A percentile compares a stretch with the other conserved stretches of the same genome.
phyloP scores from a whole-genome alignment of 2,329 filamentous ascomycete genomes.

The Thermothelomyces thermophilus region DNA sequence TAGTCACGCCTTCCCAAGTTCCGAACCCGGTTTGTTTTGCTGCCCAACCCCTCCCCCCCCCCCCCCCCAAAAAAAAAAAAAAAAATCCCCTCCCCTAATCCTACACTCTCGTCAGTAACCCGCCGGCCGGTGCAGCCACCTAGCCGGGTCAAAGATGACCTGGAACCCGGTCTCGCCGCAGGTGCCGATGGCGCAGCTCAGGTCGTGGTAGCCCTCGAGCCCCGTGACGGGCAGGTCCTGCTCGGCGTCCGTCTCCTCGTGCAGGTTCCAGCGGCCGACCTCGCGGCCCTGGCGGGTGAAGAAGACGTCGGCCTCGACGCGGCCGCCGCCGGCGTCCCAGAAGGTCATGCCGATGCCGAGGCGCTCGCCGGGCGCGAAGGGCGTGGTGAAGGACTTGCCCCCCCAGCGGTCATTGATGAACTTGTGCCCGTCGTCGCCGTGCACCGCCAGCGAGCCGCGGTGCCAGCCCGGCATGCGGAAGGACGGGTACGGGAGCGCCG shows the following conservation, averaged over 20 bases:
- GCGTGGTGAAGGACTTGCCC: conserved; percentile 59
- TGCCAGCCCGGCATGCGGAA: conserved; percentile 81
- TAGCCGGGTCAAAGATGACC: conserved; percentile 52
- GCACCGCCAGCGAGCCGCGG: conserved; percentile 65
- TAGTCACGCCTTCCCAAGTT: too few species aligned
- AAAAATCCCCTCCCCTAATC: background rate
- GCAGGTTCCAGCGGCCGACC: conserved; percentile 61
- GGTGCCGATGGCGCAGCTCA: conserved; percentile 64
- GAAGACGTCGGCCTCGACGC: conserved; percentile 54
- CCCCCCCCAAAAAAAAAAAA: too few species aligned
- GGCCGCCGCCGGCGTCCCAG: conserved; percentile 6
- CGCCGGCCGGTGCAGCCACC: conserved; percentile 49
- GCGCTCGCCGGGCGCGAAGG: conserved; percentile 59
- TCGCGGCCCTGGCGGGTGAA: conserved; percentile 60
- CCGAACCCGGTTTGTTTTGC: too few species aligned
- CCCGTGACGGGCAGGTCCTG: conserved; percentile 58
- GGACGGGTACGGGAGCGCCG: conserved; percentile 66
- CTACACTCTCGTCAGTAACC: conserved; percentile 1
- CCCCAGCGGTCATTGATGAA: conserved; percentile 72
- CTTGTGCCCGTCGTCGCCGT: conserved; percentile 70
- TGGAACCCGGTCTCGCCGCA: conserved; percentile 65
- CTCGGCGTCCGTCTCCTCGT: conserved; percentile 64
- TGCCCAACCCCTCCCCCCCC: too few species aligned
- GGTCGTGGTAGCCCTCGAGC: conserved; percentile 63
- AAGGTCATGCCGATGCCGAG: conserved; percentile 68